Evolutionary conservation across 805 yeast genomes (phyloP).

Genomic region (Yamadazyma scolyti): DNA sequence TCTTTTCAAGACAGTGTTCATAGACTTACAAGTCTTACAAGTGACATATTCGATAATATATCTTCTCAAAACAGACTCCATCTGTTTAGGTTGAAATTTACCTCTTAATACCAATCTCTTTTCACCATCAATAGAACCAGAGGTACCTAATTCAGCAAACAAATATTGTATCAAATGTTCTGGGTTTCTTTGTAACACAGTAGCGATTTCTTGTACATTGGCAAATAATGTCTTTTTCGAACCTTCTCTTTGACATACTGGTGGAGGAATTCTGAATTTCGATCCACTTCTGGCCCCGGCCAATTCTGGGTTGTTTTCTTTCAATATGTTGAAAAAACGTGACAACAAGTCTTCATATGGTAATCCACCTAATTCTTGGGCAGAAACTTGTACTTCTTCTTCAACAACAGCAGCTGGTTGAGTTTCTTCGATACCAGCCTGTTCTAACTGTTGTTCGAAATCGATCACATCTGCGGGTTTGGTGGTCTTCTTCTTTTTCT

Average conservation of each 20-base stretch:
- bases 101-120: slow-evolving; percentile 97
- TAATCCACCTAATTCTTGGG: slow-evolving; percentile 46
- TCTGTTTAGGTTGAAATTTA: slow-evolving; percentile 95
- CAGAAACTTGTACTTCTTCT: slow-evolving; percentile 19
- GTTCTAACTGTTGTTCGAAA: slow-evolving; percentile 83
- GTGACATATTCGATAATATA: slow-evolving; percentile 96
- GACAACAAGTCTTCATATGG: slow-evolving; percentile 75
- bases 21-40: slow-evolving; percentile 97
- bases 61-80: slow-evolving; percentile 94
- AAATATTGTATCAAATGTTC: slow-evolving; percentile 95
- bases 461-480: slow-evolving; percentile 61
- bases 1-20: slow-evolving; percentile 92
- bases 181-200: slow-evolving; percentile 91
- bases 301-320: slow-evolving; percentile 93
- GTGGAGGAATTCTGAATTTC: slow-evolving; percentile 96
- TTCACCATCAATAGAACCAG: slow-evolving; percentile 98
- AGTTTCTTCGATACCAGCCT: slow-evolving; percentile 75
- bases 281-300: slow-evolving; percentile 94
- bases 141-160: slow-evolving; percentile 98
- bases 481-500: slow-evolving; percentile 76
- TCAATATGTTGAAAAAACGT: slow-evolving; percentile 82
- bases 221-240: slow-evolving; percentile 93
- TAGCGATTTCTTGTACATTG: slow-evolving; percentile 91
- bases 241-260: slow-evolving; percentile 95
- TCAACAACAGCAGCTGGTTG: slow-evolving; percentile 24